Conservation (phyloP, 345 rosid genomes). For the Aegle marmelos region DNA sequence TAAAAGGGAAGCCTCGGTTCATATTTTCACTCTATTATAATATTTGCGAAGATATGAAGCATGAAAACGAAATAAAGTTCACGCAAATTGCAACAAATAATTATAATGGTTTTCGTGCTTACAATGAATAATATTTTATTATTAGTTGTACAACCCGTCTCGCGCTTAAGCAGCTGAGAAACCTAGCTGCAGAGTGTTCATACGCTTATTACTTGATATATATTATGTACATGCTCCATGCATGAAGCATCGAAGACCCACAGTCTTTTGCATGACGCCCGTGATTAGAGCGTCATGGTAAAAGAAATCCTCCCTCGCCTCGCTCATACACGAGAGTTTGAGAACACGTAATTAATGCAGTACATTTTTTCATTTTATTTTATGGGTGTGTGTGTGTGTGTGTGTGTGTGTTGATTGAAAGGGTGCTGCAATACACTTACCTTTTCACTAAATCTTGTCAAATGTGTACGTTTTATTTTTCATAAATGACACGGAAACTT, state of each 20-base stretch:
- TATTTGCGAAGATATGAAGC: too few species aligned
- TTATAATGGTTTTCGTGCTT: background rate
- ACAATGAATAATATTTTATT: background rate
- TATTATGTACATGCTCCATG: background rate
- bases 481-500: too few species aligned
- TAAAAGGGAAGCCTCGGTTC: background rate
- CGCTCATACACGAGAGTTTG: background rate
- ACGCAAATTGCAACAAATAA: background rate
- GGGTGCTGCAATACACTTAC: too few species aligned
- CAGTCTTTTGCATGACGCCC: background rate
- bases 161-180: background rate
- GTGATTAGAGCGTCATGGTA: background rate
- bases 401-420: too few species aligned
- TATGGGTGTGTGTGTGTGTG: too few species aligned
- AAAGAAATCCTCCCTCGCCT: too few species aligned
- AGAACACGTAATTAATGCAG: too few species aligned
- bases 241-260: background rate
- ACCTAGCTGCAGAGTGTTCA: background rate
- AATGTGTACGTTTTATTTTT: background rate
- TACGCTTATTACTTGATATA: too few species aligned
- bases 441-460: background rate
- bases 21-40: too few species aligned
- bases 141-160: background rate
- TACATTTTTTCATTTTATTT: too few species aligned
- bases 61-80: too few species aligned